phyloP scores from a whole-genome alignment of 768 basidiomycete species.

The Termitomyces sp. region DNA sequence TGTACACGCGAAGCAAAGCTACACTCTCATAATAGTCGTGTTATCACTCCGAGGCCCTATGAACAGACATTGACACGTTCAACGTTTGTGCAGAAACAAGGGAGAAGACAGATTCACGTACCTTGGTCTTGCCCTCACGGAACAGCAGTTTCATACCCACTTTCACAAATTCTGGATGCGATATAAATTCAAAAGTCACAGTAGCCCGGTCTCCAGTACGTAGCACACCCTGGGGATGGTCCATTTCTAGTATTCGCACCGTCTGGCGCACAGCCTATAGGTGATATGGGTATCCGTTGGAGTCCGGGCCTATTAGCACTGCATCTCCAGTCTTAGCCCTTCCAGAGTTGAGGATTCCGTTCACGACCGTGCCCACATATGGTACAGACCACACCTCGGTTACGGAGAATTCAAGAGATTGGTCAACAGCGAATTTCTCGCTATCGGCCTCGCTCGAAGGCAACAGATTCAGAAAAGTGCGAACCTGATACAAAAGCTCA shows the following conservation, averaged over 20 bases:
- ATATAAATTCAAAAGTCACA: constrained; percentile 93
- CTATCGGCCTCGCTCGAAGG: constrained; percentile 83
- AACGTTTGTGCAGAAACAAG: background rate
- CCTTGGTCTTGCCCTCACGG: constrained; percentile 95
- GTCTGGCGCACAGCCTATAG: constrained; percentile 83
- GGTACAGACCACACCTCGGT: constrained; percentile 89
- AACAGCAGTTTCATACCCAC: constrained; percentile 92
- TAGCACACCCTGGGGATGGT: constrained; percentile 83
- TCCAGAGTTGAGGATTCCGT: constrained; percentile 79
- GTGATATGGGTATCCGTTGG: constrained; percentile 51
- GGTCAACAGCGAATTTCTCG: constrained; percentile 74
- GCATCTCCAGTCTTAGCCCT: constrained; percentile 73
- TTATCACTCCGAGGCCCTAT: constrained; percentile 77
- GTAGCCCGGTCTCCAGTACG: constrained; percentile 94
- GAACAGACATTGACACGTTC: background rate
- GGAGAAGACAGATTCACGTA: constrained; percentile 18
- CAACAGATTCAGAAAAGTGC: constrained; percentile 87
- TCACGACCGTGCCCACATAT: constrained; percentile 80
- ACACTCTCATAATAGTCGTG: constrained; percentile 46
- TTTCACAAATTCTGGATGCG: constrained; percentile 88
- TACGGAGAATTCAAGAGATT: constrained; percentile 82
- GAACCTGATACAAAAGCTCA: constrained; percentile 42
- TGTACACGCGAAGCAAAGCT: background rate
- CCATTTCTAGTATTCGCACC: constrained; percentile 85
- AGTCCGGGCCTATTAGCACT: constrained; percentile 86